Evolutionary conservation across 2,329 filamentous ascomycete species (phyloP).

Genomic region (Ascochyta clinopodiicola): DNA sequence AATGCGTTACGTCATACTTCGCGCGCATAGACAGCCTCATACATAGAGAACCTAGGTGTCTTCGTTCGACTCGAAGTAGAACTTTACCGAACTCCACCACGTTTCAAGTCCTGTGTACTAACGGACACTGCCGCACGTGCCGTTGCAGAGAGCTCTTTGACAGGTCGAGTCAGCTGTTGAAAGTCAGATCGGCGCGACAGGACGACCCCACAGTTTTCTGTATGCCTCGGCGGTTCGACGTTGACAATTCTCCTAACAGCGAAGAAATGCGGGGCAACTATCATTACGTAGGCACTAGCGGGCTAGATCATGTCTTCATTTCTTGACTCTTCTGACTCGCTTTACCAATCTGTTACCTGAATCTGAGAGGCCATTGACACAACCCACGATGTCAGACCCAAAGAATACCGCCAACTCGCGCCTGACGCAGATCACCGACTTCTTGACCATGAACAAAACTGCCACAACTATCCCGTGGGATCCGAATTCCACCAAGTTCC

Average conservation of each 20-base stretch:
- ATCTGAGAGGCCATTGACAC: neutral
- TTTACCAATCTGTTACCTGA: no score
- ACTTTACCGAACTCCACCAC: neutral
- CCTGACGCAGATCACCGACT: conserved; percentile 54
- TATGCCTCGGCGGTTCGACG: conserved; percentile 22
- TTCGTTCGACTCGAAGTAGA: neutral
- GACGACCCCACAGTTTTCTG: conserved; percentile 10
- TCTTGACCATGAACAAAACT: conserved; percentile 55
- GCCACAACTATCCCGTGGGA: conserved; percentile 61
- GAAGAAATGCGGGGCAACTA: conserved; percentile 15
- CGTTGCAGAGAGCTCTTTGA: conserved; percentile 1
- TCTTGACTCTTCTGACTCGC: neutral
- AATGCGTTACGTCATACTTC: conserved; percentile 2
- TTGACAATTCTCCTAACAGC: neutral
- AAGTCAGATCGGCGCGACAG: conserved; percentile 19
- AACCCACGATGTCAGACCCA: conserved; percentile 40
- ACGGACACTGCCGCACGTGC: neutral
- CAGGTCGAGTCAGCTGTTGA: conserved; percentile 21
- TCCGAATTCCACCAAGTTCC: conserved; percentile 60
- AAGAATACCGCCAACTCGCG: conserved; percentile 45
- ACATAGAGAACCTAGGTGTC: neutral
- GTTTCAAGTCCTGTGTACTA: neutral
- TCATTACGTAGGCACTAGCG: conserved; percentile 7
- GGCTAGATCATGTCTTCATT: conserved; percentile 7
- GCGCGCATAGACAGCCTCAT: neutral